Percentiles rank a stretch among this genome's conserved stretches.
These are phyloP conservation scores for Trichoderma cornu-damae DNA, from an alignment of 2,329 filamentous ascomycete species.

Conservation along the genomic window DNA sequence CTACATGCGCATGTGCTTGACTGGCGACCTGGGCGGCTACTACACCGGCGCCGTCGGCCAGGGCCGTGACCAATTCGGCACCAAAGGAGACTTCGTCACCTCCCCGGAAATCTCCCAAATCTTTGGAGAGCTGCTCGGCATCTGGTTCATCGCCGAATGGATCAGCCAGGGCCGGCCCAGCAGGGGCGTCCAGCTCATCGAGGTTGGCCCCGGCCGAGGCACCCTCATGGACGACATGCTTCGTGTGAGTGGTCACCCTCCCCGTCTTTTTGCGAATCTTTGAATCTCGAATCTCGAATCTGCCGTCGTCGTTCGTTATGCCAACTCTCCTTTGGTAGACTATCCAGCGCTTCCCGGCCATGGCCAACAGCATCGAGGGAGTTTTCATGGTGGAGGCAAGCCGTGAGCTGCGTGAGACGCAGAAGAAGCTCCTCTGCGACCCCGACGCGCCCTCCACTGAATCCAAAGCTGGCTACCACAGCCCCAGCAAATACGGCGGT, in stretches of 20 bases:
- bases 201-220: slow-evolving; percentile 88
- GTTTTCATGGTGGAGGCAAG: slow-evolving; percentile 96
- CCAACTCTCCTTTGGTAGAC: slow-evolving; percentile 50
- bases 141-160: slow-evolving; percentile 97
- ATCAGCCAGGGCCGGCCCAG: slow-evolving; percentile 76
- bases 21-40: slow-evolving; percentile 83
- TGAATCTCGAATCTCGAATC: too few species aligned
- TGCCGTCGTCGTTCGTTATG: too few species aligned
- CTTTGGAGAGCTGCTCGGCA: slow-evolving; percentile 87
- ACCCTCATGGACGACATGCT: slow-evolving; percentile 97
- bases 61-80: slow-evolving; percentile 82
- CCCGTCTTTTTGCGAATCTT: too few species aligned
- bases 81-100: slow-evolving; percentile 90
- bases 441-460: slow-evolving; percentile 61
- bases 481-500: slow-evolving; percentile 67
- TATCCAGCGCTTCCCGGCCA: slow-evolving; percentile 72
- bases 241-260: slow-evolving; percentile 52
- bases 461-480: slow-evolving; percentile 67
- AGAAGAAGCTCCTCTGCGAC: slow-evolving; percentile 78
- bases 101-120: slow-evolving; percentile 96
- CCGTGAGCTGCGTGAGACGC: slow-evolving; percentile 65
- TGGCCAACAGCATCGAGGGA: slow-evolving; percentile 72
- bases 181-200: slow-evolving; percentile 78
- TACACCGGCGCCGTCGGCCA: slow-evolving; percentile 71
- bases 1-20: slow-evolving; percentile 98